Base-by-base conservation (phyloP, 2,329 filamentous ascomycete species). In the Rutstroemia sp. region DNA sequence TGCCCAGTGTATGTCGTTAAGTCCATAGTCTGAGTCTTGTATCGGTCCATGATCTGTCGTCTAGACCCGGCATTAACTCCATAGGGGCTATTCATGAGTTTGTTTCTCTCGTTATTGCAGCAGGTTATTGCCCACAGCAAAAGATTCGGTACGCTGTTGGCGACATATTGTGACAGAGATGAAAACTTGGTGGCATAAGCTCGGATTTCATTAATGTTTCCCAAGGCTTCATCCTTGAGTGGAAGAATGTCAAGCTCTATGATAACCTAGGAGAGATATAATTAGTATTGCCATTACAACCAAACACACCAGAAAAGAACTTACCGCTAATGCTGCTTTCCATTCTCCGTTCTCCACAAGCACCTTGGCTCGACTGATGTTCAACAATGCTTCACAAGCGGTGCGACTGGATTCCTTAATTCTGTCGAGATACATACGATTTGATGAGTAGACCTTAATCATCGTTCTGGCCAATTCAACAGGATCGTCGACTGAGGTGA, bases 1-100 rank as follows among this genome's bases (percentile, higher is more conserved):
- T 96, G 84, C 56, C 91, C 92, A 16, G 91, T 92, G 76, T 96
- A 97, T 14, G 94, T 88, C 76, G 94, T 96, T 66, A 96, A 73
- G 72, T 97, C 92, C 71, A 91, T 84, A 40, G 89, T 91, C 75
- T 88, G 89, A 70, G 87, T 83, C 73, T 87, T 82, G 67, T 95
- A 76, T 66, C 87, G 79, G 57, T 87, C 83, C 51, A 86, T 83
- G 73, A 90, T 80, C 70, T 76, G 73, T 69, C 74, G 78, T 68
- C 79, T 77, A 61, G 78, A 86, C 56, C 80, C 80, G 67, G 84
- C 83, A 71, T 87, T 86, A 61, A 82, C 86, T 64, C 87, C 90
- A 71, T 87, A 96, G 64, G 86, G 81, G 27, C 86, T 84, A 57
- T 78, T 80, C 56, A 80, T 79, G 48, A 95, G 78, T 59, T 84